These are phyloP conservation scores for Cystobasidium onofrii DNA, from an alignment of 768 basidiomycete genomes.

Conservation along the genomic window DNA sequence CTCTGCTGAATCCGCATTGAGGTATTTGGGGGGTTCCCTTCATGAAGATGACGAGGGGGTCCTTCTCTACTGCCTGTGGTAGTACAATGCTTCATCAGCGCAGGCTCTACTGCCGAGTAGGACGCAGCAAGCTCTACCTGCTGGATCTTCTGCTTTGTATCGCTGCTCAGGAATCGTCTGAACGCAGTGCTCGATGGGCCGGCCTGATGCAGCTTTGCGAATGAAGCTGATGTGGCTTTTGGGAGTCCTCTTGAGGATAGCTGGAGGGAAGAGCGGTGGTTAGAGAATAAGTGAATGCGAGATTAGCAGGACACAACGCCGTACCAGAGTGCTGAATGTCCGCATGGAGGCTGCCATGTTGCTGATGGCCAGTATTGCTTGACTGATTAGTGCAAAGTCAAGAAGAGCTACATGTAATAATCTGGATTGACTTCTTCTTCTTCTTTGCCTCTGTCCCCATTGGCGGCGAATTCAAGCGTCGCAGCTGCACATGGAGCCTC, in stretches of 20 bases:
- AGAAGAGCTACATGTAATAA: not conserved
- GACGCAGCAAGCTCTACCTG: too few species aligned
- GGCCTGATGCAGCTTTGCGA: constrained; percentile 1
- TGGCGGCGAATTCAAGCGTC: too few species aligned
- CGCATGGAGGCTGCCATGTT: not conserved
- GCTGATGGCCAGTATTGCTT: not conserved
- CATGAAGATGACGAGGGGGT: constrained; percentile 93
- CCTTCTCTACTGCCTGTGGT: constrained; percentile 57
- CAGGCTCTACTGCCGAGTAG: too few species aligned
- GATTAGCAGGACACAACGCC: not conserved
- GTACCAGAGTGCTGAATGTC: constrained; percentile 5
- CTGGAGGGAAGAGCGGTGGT: not conserved
- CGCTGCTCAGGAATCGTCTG: constrained; percentile 13
- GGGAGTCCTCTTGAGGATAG: constrained; percentile 4
- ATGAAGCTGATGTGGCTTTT: constrained; percentile 2
- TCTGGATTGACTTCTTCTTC: not conserved
- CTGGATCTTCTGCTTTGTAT: constrained; percentile 23
- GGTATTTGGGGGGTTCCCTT: constrained; percentile 82
- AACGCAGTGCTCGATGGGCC: not conserved
- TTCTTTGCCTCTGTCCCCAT: not conserved
- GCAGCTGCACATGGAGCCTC: too few species aligned
- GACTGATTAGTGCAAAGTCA: not conserved
- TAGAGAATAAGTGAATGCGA: not conserved
- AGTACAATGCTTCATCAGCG: not conserved
- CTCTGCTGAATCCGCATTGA: constrained; percentile 92